A percentile compares a stretch with the other conserved stretches of the same genome.
phyloP scores from a whole-genome alignment of 2,329 filamentous ascomycete genomes.

The Diaporthe sp. region DNA sequence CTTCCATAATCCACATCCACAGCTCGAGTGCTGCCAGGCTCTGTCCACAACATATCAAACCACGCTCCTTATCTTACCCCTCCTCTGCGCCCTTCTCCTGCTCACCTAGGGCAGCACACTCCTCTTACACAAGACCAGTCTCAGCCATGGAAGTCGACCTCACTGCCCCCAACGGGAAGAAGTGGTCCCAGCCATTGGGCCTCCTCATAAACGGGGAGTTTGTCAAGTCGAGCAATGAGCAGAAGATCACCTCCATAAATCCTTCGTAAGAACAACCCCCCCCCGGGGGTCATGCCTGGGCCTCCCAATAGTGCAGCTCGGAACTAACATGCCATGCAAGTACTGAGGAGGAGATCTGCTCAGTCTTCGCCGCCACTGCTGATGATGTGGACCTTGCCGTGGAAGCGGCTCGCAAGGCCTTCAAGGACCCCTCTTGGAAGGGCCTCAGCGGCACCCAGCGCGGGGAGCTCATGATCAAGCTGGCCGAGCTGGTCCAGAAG shows the following conservation, averaged over 20 bases:
- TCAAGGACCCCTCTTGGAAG: slow-evolving; percentile 75
- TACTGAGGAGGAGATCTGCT: slow-evolving; percentile 73
- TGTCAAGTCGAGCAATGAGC: slow-evolving; percentile 71
- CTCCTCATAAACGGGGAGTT: slow-evolving; percentile 89
- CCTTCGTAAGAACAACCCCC: slow-evolving; percentile 65
- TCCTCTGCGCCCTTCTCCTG: not conserved
- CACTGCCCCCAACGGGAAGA: slow-evolving; percentile 79
- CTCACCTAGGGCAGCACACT: not conserved
- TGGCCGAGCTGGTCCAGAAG: slow-evolving; percentile 75
- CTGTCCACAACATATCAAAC: not conserved
- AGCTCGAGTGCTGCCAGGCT: not conserved
- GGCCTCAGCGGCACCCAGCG: slow-evolving; percentile 75
- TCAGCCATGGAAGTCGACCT: slow-evolving; percentile 63
- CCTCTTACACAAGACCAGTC: slow-evolving; percentile 5
- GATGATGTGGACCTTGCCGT: slow-evolving; percentile 79
- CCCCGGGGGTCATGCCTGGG: too few relatives aligned
- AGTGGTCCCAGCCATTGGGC: slow-evolving; percentile 78
- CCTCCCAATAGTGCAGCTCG: not conserved
- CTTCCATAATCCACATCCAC: not conserved
- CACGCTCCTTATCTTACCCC: slow-evolving; percentile 7
- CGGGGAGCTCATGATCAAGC: slow-evolving; percentile 74
- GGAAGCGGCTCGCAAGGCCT: slow-evolving; percentile 73
- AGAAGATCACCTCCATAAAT: slow-evolving; percentile 75
- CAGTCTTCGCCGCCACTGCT: slow-evolving; percentile 74
- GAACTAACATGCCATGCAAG: slow-evolving; percentile 43